Percentiles rank a stretch among this genome's conserved stretches.
phyloP scores from a whole-genome alignment of 257 asterid species.

The Ajuga chamaepitys region DNA sequence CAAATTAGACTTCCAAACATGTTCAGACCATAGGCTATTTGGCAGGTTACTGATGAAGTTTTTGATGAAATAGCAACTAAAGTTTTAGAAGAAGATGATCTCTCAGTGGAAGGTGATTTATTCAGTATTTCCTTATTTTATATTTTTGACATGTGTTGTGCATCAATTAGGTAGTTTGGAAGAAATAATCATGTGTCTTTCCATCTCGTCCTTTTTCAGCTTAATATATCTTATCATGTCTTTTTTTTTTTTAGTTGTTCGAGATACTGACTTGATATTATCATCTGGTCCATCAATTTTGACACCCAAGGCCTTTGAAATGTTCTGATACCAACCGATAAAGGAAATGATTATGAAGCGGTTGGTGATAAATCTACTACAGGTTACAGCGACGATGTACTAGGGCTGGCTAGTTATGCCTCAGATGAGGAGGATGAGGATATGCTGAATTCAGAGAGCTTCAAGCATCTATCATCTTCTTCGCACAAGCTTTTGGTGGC shows the following conservation, averaged over 20 bases:
- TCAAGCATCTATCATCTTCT: slow-evolving; percentile 22
- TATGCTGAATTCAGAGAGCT: slow-evolving; percentile 45
- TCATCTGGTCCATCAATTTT: slow-evolving; percentile 37
- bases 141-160: background rate
- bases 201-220: slow-evolving; percentile 4
- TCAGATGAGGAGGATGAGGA: slow-evolving; percentile 82
- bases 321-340: slow-evolving; percentile 44
- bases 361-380: slow-evolving; percentile 50
- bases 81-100: slow-evolving; percentile 79
- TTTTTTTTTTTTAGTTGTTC: slow-evolving; percentile 33
- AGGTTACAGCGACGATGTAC: slow-evolving; percentile 55
- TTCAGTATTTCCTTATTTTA: slow-evolving; percentile 8
- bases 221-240: slow-evolving; percentile 14
- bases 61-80: slow-evolving; percentile 94
- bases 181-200: background rate
- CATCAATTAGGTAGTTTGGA: background rate
- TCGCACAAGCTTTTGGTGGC: slow-evolving; percentile 26
- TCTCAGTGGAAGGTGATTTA: slow-evolving; percentile 56
- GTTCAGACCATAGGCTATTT: slow-evolving; percentile 29
- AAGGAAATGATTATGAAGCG: slow-evolving; percentile 36
- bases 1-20: slow-evolving; percentile 10
- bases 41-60: slow-evolving; percentile 95
- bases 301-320: slow-evolving; percentile 48
- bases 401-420: slow-evolving; percentile 86
- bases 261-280: slow-evolving; percentile 23